phyloP scores from a whole-genome alignment of 306 rosid species.

The Gleditsia sinensis region DNA sequence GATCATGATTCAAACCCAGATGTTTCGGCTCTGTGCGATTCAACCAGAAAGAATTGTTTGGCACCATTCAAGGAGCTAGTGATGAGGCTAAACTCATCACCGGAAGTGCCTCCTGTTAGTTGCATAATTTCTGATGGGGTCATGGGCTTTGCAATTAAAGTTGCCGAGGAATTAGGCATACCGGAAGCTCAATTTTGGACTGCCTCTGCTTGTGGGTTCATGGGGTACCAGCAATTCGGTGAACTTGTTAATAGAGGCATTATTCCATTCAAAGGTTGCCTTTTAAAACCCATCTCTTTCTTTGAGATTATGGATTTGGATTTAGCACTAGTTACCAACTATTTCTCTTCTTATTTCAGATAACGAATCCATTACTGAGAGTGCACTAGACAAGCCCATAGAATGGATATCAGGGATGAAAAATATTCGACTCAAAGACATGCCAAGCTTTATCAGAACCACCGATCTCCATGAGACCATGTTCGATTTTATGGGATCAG shows the following conservation, averaged over 20 bases:
- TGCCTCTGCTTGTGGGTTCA: slow-evolving; percentile 48
- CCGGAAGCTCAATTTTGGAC: slow-evolving; percentile 47
- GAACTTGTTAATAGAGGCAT: slow-evolving; percentile 40
- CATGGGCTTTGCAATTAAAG: slow-evolving; percentile 39
- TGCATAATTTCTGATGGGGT: slow-evolving; percentile 42
- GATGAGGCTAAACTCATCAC: slow-evolving; percentile 22
- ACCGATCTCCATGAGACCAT: slow-evolving; percentile 32
- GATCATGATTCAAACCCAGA: slow-evolving; percentile 30
- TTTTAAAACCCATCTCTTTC: neutral
- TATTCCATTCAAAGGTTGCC: slow-evolving; percentile 43
- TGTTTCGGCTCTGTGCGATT: slow-evolving; percentile 31
- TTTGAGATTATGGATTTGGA: neutral
- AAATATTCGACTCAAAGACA: slow-evolving; percentile 45
- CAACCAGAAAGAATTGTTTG: slow-evolving; percentile 32
- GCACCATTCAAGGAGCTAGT: slow-evolving; percentile 38
- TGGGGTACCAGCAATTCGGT: slow-evolving; percentile 37
- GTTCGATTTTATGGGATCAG: slow-evolving; percentile 46
- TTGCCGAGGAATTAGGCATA: slow-evolving; percentile 37
- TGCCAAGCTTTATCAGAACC: slow-evolving; percentile 49
- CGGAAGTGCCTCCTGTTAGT: slow-evolving; percentile 32
- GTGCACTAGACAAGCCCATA: slow-evolving; percentile 35
- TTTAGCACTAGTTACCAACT: no score
- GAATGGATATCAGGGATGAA: slow-evolving; percentile 51
- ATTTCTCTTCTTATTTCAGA: slow-evolving; percentile 20
- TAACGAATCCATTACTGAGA: slow-evolving; percentile 33